These are phyloP conservation scores for Dictyostelium brefeldianum DNA, from an alignment of 78 protist genomes.

Conservation along the genomic window DNA sequence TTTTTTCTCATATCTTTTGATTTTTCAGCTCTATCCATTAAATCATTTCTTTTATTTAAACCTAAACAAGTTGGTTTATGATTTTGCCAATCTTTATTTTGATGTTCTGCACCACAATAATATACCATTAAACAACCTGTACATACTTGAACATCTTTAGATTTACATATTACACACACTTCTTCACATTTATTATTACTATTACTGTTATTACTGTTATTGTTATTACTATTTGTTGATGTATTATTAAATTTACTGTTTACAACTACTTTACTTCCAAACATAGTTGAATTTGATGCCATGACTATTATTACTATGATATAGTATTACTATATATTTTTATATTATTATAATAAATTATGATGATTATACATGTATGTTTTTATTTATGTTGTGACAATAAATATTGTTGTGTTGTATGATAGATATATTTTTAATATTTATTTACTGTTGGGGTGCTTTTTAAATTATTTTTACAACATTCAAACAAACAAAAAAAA, in stretches of 20 bases:
- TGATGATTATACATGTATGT: no score
- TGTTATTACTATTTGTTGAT: not conserved
- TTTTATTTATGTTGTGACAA: no score
- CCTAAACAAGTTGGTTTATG: constrained; percentile 19
- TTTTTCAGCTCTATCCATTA: constrained; percentile 41
- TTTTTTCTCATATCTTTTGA: constrained; percentile 37
- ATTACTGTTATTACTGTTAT: not conserved
- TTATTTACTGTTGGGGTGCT: no score
- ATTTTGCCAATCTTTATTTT: constrained; percentile 39
- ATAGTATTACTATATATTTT: no score
- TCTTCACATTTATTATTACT: constrained; percentile 1
- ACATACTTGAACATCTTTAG: constrained; percentile 42
- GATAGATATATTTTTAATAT: no score
- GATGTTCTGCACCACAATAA: constrained; percentile 62
- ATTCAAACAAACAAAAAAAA: no score
- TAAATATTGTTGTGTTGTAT: no score
- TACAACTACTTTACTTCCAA: not conserved
- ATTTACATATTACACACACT: constrained; percentile 29
- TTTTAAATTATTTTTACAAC: no score
- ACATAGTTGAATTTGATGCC: not conserved
- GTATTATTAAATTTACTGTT: not conserved
- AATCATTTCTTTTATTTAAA: constrained; percentile 27
- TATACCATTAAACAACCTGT: constrained; percentile 60
- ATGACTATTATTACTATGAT: no score
- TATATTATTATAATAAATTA: no score